These are phyloP conservation scores for Candida parachauliodes DNA, from an alignment of 805 yeast genomes.

Conservation along the genomic window DNA sequence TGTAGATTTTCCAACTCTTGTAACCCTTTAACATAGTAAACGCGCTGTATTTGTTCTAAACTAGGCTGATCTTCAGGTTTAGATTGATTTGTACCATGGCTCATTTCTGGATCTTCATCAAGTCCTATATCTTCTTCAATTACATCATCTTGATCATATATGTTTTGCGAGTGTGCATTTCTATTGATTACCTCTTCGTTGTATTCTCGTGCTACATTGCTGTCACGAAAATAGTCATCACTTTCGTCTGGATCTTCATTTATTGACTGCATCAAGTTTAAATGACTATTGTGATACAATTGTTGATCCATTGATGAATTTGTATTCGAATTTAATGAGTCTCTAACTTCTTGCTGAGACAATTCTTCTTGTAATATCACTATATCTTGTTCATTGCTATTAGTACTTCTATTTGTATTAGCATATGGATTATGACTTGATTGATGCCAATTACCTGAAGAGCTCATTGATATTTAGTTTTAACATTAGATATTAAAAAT, in stretches of 20 bases:
- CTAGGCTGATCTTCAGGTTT: constrained; percentile 25
- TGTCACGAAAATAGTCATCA: neutral
- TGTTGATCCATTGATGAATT: constrained; percentile 2
- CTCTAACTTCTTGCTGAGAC: constrained; percentile 9
- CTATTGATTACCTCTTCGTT: constrained; percentile 5
- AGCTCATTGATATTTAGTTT: constrained; percentile 15
- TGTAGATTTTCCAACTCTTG: constrained; percentile 56
- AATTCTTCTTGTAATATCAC: constrained; percentile 1
- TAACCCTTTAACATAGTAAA: constrained; percentile 44
- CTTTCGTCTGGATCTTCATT: constrained; percentile 4
- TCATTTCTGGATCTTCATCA: constrained; percentile 7
- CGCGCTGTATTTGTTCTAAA: constrained; percentile 38
- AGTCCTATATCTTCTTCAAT: constrained; percentile 12
- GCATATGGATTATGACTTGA: constrained; percentile 7
- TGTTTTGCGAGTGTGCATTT: neutral
- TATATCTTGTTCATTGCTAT: neutral
- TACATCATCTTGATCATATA: constrained; percentile 7
- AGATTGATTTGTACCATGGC: constrained; percentile 5
- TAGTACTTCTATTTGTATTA: neutral
- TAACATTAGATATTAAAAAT: neutral
- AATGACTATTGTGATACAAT: constrained; percentile 1
- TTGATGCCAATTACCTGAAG: constrained; percentile 27
- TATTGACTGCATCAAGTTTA: constrained; percentile 6
- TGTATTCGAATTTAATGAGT: constrained; percentile 5
- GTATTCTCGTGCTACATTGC: neutral